Evolutionary conservation across 2,329 filamentous ascomycete genomes (phyloP).

Genomic region (Calonectria pseudoturangicola): DNA sequence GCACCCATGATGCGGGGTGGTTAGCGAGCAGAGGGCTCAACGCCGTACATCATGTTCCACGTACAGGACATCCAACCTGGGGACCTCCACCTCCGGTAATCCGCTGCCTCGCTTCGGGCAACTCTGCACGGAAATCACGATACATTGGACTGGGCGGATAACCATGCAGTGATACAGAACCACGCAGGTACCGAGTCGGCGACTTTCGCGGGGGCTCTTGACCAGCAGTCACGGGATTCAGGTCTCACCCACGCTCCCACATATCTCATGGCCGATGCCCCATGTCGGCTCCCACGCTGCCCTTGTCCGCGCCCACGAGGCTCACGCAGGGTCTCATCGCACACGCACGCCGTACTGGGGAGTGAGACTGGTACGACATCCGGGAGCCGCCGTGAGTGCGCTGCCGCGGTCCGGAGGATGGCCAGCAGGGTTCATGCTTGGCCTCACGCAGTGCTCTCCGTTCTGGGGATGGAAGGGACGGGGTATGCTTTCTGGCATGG

Average conservation of each 20-base stretch:
- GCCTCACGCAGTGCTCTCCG: conserved; percentile 43
- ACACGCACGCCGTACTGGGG: conserved; percentile 44
- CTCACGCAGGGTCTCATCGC: conserved; percentile 52
- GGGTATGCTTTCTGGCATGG: conserved; percentile 35
- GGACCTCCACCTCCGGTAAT: conserved; percentile 28
- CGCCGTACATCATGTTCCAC: conserved; percentile 22
- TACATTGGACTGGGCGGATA: conserved; percentile 24
- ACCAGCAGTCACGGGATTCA: conserved; percentile 31
- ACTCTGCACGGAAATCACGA: conserved; percentile 20
- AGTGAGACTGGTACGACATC: conserved; percentile 44
- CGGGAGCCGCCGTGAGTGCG: conserved; percentile 46
- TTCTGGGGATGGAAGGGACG: conserved; percentile 28
- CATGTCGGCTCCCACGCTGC: conserved; percentile 34
- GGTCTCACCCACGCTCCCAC: conserved; percentile 34
- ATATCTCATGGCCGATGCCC: conserved; percentile 30
- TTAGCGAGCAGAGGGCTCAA: conserved; percentile 21
- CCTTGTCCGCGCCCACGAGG: conserved; percentile 46
- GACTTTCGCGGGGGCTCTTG: conserved; percentile 37
- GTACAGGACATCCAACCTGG: conserved; percentile 11
- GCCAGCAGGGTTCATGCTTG: conserved; percentile 47
- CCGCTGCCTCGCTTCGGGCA: conserved; percentile 22
- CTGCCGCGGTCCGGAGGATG: conserved; percentile 44
- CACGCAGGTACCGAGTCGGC: conserved; percentile 53
- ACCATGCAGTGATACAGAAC: conserved; percentile 49
- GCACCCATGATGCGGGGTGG: conserved; percentile 32